These are phyloP conservation scores for Lactarius sp. DNA, from an alignment of 768 basidiomycete species.

Conservation along the genomic window DNA sequence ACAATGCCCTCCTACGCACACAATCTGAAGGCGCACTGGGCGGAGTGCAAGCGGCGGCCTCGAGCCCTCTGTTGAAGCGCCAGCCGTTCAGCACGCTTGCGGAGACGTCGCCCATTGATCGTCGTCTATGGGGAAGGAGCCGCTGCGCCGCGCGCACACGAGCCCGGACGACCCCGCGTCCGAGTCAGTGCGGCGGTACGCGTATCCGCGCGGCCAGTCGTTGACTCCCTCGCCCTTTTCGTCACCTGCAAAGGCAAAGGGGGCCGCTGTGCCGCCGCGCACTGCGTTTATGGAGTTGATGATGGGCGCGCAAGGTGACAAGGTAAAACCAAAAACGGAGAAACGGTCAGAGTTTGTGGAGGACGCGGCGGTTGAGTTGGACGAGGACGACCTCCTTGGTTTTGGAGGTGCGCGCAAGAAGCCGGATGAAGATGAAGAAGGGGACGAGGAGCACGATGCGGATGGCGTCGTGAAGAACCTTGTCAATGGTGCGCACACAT, in stretches of 20 bases:
- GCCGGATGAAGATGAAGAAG: constrained; percentile 56
- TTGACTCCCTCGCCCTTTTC: constrained; percentile 21
- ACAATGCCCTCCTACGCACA: constrained; percentile 19
- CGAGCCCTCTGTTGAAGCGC: constrained; percentile 10
- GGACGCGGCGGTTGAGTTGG: constrained; percentile 75
- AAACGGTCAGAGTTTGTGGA: constrained; percentile 55
- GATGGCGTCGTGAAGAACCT: constrained; percentile 56
- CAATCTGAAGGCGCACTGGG: constrained; percentile 21
- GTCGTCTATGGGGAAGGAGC: constrained; percentile 11
- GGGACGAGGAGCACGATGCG: constrained; percentile 58
- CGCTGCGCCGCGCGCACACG: constrained; percentile 14
- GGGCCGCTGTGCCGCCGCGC: not conserved
- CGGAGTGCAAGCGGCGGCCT: not conserved
- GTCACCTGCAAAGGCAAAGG: constrained; percentile 10
- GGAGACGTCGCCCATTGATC: constrained; percentile 18
- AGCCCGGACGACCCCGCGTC: constrained; percentile 6
- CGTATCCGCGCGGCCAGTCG: constrained; percentile 11
- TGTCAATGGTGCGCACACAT: constrained; percentile 67
- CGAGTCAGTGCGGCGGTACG: not conserved
- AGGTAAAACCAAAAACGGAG: constrained; percentile 33
- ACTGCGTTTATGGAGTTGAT: constrained; percentile 50
- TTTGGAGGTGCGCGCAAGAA: constrained; percentile 41
- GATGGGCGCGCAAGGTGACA: constrained; percentile 25
- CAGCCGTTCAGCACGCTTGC: constrained; percentile 25
- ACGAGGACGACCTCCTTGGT: constrained; percentile 69